Evolutionary conservation across 2,329 filamentous ascomycete species (phyloP).

Genomic region (Trichoderma sp.): DNA sequence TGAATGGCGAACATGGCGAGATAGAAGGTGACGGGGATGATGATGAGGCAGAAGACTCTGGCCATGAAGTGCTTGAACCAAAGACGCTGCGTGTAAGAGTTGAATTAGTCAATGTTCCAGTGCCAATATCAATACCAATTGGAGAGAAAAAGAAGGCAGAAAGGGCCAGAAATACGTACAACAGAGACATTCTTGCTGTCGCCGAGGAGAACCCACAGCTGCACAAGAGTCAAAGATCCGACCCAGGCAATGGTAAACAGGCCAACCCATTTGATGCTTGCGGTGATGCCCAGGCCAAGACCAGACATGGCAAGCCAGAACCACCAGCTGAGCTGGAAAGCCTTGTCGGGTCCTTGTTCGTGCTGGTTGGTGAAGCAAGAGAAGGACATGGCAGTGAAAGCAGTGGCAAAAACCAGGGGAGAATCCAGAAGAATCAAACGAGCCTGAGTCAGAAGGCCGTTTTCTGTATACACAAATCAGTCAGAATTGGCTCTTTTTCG

Average conservation of each 20-base stretch:
- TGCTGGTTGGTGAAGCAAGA: slow-evolving; percentile 96
- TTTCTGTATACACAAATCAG: slow-evolving; percentile 62
- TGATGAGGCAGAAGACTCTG: slow-evolving; percentile 85
- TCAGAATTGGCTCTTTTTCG: slow-evolving; percentile 35
- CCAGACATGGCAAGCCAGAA: slow-evolving; percentile 93
- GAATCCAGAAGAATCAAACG: slow-evolving; percentile 95
- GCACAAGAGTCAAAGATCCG: slow-evolving; percentile 83
- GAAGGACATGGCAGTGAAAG: slow-evolving; percentile 87
- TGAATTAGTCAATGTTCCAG: not conserved
- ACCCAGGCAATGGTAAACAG: slow-evolving; percentile 99
- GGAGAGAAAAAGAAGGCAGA: not conserved
- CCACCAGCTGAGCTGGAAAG: slow-evolving; percentile 93
- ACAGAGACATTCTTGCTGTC: slow-evolving; percentile 84
- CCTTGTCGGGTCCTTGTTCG: slow-evolving; percentile 84
- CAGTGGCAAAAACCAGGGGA: slow-evolving; percentile 89
- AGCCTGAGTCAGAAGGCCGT: slow-evolving; percentile 92
- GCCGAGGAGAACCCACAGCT: slow-evolving; percentile 93
- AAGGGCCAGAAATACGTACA: slow-evolving; percentile 48
- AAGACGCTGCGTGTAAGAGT: slow-evolving; percentile 57
- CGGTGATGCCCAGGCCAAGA: slow-evolving; percentile 83
- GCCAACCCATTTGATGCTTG: slow-evolving; percentile 98
- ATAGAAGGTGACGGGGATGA: slow-evolving; percentile 89
- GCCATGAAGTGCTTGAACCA: slow-evolving; percentile 96
- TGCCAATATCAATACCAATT: not conserved
- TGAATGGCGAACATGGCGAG: slow-evolving; percentile 97